A percentile compares a stretch with the other conserved stretches of the same genome.
Conservation (phyloP, 768 basidiomycete genomes). For the Postia placenta region DNA sequence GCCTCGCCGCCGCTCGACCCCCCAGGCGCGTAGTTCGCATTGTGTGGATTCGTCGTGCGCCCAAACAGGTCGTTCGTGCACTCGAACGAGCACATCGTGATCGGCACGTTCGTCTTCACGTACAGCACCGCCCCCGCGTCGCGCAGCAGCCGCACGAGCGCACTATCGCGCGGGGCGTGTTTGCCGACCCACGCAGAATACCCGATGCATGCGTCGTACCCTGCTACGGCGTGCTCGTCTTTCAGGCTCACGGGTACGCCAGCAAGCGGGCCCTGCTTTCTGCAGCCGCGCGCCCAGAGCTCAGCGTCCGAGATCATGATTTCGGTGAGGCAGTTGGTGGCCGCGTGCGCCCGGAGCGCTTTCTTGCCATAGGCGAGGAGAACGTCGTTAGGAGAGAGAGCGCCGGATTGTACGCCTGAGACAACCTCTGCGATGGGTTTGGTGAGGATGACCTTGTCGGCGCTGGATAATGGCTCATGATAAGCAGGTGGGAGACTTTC, state of each 20-base stretch:
- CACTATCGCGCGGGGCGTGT: slow-evolving; percentile 28
- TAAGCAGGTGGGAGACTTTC: slow-evolving; percentile 16
- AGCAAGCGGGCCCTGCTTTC: slow-evolving; percentile 29
- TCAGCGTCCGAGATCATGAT: slow-evolving; percentile 20
- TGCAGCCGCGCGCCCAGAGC: slow-evolving; percentile 19
- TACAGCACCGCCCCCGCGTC: slow-evolving; percentile 39
- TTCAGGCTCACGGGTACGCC: slow-evolving; percentile 48
- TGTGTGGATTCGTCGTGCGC: slow-evolving; percentile 41
- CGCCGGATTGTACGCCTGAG: slow-evolving; percentile 17
- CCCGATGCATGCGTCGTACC: slow-evolving; percentile 42
- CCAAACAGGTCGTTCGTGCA: slow-evolving; percentile 41
- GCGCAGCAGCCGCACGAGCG: slow-evolving; percentile 33
- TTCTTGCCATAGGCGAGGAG: slow-evolving; percentile 31
- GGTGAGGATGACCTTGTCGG: slow-evolving; percentile 17
- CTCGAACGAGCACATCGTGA: slow-evolving; percentile 36
- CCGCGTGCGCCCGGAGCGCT: slow-evolving; percentile 33
- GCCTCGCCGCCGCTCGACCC: slow-evolving; percentile 49
- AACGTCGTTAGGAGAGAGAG: slow-evolving; percentile 16
- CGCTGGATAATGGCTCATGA: slow-evolving; percentile 12
- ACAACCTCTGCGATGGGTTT: slow-evolving; percentile 17
- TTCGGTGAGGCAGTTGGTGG: slow-evolving; percentile 46
- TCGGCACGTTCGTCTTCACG: slow-evolving; percentile 39
- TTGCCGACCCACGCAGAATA: slow-evolving; percentile 35
- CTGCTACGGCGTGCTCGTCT: slow-evolving; percentile 39
- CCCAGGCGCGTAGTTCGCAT: slow-evolving; percentile 32